Evolutionary conservation across 345 rosid species (phyloP).

Genomic region (Psidium guajava): DNA sequence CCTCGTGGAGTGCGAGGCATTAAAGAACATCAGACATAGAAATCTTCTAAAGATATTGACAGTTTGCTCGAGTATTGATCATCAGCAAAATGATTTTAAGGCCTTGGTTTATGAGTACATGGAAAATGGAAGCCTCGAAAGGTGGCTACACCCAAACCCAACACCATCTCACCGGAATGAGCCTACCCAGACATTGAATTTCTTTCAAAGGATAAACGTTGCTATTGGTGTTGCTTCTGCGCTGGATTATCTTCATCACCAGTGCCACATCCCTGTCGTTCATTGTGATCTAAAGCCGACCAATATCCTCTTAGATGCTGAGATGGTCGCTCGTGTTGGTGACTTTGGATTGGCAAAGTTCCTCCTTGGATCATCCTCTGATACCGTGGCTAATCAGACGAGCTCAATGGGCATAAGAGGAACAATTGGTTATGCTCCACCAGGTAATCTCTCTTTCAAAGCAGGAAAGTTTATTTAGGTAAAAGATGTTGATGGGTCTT

Average conservation of each 20-base stretch:
- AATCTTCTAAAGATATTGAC: too few relatives aligned
- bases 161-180: accelerated
- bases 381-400: background rate
- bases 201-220: background rate
- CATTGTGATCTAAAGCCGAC: background rate
- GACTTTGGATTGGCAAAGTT: background rate
- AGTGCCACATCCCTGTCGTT: background rate
- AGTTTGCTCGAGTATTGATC: too few relatives aligned
- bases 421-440: background rate
- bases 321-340: background rate
- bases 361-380: background rate
- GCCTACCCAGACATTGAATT: accelerated
- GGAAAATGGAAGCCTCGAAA: background rate
- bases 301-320: background rate
- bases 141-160: background rate
- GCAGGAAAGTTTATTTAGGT: background rate
- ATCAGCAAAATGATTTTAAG: too few relatives aligned
- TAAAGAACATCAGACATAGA: background rate
- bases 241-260: background rate
- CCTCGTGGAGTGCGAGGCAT: background rate
- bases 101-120: too few relatives aligned
- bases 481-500: background rate
- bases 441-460: background rate
- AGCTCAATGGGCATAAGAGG: background rate
- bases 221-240: background rate